Evolutionary conservation across 2,329 filamentous ascomycete genomes (phyloP), one percentile per base, ranked within the genome.

Genomic region (Cadophora sp.): DNA sequence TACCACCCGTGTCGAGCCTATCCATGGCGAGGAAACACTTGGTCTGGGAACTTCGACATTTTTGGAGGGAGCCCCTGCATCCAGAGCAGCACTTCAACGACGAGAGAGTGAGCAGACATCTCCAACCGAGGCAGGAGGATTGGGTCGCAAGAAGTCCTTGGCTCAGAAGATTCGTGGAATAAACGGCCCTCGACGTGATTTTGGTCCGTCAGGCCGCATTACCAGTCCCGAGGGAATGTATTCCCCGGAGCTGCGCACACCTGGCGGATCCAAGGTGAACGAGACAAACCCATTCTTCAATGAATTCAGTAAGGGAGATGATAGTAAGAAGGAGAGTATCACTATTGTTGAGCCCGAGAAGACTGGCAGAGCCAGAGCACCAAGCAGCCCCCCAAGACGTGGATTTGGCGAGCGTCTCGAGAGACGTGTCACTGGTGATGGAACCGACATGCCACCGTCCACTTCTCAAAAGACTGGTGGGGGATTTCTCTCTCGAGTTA

Each of bases 41-140:
- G 96, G 96, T 11, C 82, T 99, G 8, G 96, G 96, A 64, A 97
- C 94, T 1, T 97, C 94, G 40, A 99, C 96, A 1, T 98, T 98
- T 84, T 82, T 99, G 26, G 96, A 99, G 76, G 96, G 96, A 43
- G 92, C 96, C 1, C 95, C 96, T 16, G 96, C 94, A 31, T 92
- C 94, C 31, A 89, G 89, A 74, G 87, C 89, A 8, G 92, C 91
- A 22, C 92, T 97, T 64, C 88, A 92, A 78, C 89, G 91, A 69
- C 89, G 89, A 61, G 88, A 95, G 75, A 91, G 87, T 37, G 93
- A 90, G 74, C 81, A 92, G 69, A 86, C 85, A 56, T 85, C 86
- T 67, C 73, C 77, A 31, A 77, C 82, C 65, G 80, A 81, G 34
- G 81, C 77, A 27, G 84, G 85, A 9, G 91, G 91, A 5, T 80